These are phyloP conservation scores for Sanghuangporus sanghuang DNA, from an alignment of 1,284 basidiomycete species.

Conservation along the genomic window DNA sequence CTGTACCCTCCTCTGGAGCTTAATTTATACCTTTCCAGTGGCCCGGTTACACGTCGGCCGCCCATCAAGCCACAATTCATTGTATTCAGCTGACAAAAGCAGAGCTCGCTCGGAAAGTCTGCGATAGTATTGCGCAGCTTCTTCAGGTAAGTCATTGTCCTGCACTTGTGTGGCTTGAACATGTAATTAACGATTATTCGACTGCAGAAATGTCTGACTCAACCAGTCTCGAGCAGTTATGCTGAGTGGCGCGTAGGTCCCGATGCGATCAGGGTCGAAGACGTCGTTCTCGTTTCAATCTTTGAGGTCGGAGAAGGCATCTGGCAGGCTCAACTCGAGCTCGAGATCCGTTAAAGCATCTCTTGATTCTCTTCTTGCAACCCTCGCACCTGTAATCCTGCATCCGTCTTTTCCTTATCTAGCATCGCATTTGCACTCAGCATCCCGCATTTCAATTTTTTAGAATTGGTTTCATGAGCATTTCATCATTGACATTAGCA, in stretches of 20 bases:
- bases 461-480: not conserved
- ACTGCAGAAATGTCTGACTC: too few relatives aligned
- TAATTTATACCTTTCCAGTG: not conserved
- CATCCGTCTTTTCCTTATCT: not conserved
- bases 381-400: not conserved
- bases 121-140: not conserved
- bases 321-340: conserved; percentile 6
- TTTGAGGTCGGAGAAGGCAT: not conserved
- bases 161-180: not conserved
- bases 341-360: not conserved
- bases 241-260: not conserved
- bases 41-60: not conserved
- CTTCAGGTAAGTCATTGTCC: not conserved
- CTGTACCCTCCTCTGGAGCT: not conserved
- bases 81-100: not conserved
- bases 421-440: not conserved
- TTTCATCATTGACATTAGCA: not conserved
- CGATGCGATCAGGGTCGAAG: conserved; percentile 1
- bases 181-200: not conserved
- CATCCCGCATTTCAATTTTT: not conserved
- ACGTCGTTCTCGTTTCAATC: conserved; percentile 4
- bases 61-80: not conserved
- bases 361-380: not conserved
- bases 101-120: not conserved
- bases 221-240: not conserved